Evolutionary conservation across 148 eudicot species (phyloP).

Genomic region (Diospyros kaki): DNA sequence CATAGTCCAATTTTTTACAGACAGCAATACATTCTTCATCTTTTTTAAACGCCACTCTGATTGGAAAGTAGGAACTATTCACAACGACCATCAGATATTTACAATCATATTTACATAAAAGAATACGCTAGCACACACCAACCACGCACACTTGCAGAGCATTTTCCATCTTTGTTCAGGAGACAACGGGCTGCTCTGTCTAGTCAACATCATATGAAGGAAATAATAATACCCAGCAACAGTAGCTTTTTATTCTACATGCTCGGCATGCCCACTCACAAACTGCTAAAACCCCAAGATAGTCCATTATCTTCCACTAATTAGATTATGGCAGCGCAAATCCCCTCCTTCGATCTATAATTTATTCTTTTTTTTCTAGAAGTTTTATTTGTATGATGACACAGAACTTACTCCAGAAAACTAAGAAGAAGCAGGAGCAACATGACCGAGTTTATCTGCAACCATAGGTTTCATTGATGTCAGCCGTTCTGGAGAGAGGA

Average conservation of each 20-base stretch:
- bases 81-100: background rate
- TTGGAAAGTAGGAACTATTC: background rate
- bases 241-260: too few relatives aligned
- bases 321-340: background rate
- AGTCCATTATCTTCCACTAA: background rate
- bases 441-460: background rate
- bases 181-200: too few relatives aligned
- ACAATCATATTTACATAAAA: constrained; percentile 15
- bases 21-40: background rate
- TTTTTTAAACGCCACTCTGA: background rate
- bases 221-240: too few relatives aligned
- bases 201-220: too few relatives aligned
- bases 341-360: background rate
- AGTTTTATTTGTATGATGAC: background rate
- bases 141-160: too few relatives aligned
- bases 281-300: background rate
- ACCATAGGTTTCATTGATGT: constrained; percentile 1
- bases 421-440: constrained; percentile 8
- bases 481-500: constrained; percentile 48
- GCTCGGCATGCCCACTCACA: too few relatives aligned
- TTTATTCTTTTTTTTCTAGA: background rate
- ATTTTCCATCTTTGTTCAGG: too few relatives aligned
- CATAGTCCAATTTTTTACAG: constrained; percentile 11
- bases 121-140: constrained; percentile 3
- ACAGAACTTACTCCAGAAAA: background rate